These are phyloP conservation scores for Malassezia arunalokei DNA, from an alignment of 1,284 basidiomycete species.

Conservation along the genomic window DNA sequence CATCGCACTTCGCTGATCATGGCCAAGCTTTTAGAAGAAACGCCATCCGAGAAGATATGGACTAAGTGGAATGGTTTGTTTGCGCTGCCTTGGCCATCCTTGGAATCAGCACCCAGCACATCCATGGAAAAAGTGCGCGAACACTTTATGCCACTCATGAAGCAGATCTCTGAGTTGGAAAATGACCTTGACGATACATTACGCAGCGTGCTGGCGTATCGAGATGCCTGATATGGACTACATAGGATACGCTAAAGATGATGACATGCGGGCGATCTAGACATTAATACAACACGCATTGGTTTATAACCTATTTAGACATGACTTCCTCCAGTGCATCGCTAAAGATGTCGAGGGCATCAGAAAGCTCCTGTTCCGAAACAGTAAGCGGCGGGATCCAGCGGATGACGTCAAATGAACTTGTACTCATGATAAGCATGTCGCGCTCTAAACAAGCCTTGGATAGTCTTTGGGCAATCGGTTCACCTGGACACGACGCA, in stretches of 20 bases:
- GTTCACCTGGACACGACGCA: conserved; percentile 10
- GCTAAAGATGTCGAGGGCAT: conserved; percentile 32
- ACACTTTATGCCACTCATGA: conserved; percentile 9
- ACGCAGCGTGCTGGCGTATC: conserved; percentile 1
- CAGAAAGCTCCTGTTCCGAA: conserved; percentile 24
- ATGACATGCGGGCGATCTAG: background rate
- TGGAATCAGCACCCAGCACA: background rate
- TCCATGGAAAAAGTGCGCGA: background rate
- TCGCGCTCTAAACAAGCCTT: conserved; percentile 28
- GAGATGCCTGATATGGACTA: background rate
- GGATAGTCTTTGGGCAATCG: conserved; percentile 29
- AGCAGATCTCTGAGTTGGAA: conserved; percentile 6
- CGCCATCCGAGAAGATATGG: conserved; percentile 3
- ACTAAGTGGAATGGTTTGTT: conserved; percentile 7
- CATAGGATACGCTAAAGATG: background rate
- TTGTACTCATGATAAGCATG: conserved; percentile 40
- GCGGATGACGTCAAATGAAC: conserved; percentile 36
- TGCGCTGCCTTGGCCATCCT: conserved; percentile 1
- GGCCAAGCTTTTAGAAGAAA: conserved; percentile 12
- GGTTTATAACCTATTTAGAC: background rate
- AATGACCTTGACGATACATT: conserved; percentile 11
- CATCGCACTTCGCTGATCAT: conserved; percentile 5
- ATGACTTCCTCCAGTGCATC: conserved; percentile 14
- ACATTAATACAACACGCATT: background rate
- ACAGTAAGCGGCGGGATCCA: conserved; percentile 41